Evolutionary conservation across 1,284 basidiomycete species (phyloP).

Genomic region (Cystobasidiaceae sp.): DNA sequence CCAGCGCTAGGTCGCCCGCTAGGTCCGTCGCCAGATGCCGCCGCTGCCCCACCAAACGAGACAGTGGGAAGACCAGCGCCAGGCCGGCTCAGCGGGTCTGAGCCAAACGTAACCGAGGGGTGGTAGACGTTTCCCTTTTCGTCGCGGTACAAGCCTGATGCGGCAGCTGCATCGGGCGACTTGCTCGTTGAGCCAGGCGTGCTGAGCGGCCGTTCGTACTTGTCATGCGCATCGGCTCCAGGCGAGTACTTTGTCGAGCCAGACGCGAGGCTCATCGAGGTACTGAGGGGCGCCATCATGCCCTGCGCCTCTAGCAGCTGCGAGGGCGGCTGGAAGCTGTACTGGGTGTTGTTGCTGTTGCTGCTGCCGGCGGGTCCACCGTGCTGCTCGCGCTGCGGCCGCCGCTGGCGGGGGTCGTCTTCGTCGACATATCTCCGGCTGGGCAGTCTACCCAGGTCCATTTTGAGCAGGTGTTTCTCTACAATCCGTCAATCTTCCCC

Average conservation of each 20-base stretch:
- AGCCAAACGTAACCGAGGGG: conserved; percentile 9
- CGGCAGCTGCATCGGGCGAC: neutral
- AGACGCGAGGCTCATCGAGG: neutral
- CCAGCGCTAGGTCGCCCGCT: conserved; percentile 12
- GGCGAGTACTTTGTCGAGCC: conserved; percentile 22
- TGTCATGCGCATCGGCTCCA: conserved; percentile 2
- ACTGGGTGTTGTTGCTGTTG: neutral
- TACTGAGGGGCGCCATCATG: conserved; percentile 8
- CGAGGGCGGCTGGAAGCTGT: no score
- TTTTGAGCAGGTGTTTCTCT: neutral
- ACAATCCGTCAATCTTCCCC: no score
- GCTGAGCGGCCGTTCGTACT: no score
- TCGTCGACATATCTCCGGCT: conserved; percentile 14
- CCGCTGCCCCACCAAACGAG: conserved; percentile 3
- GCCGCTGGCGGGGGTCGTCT: neutral
- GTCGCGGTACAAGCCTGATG: conserved; percentile 2
- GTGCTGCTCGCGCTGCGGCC: neutral
- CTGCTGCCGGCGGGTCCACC: neutral
- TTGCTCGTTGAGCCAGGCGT: neutral
- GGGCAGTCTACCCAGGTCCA: conserved; percentile 21
- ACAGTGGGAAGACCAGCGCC: neutral
- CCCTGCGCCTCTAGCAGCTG: no score
- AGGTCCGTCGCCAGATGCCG: no score
- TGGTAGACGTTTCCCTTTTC: conserved; percentile 10
- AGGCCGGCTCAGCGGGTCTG: neutral